phyloP scores from a whole-genome alignment of 306 rosid genomes.

The Gastrolobium bilobum region DNA sequence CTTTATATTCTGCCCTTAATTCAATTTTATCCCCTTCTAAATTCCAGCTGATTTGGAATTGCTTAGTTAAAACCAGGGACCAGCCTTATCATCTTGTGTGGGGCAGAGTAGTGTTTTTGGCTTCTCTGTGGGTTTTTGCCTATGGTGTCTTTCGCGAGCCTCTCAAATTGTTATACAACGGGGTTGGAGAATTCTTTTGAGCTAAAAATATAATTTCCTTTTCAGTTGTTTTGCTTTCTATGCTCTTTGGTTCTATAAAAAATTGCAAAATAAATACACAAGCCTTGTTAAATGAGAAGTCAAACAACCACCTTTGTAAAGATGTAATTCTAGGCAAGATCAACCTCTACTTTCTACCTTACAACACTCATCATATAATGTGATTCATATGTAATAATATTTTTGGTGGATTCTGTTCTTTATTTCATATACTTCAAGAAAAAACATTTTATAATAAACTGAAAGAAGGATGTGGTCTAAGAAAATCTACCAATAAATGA shows the following conservation, averaged over 20 bases:
- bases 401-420: background rate
- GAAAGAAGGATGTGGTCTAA: background rate
- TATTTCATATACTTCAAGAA: background rate
- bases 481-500: background rate
- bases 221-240: background rate
- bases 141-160: background rate
- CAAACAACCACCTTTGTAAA: background rate
- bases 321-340: background rate
- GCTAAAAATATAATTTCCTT: background rate
- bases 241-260: background rate
- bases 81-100: background rate
- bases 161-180: constrained; percentile 1
- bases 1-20: constrained; percentile 4
- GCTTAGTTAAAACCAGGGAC: background rate
- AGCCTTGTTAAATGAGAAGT: constrained; percentile 11
- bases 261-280: background rate
- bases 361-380: background rate
- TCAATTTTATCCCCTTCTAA: background rate
- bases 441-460: background rate
- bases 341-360: constrained; percentile 22
- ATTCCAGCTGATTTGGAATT: background rate
- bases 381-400: background rate
- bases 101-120: constrained; percentile 4
- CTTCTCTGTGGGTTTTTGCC: constrained; percentile 4
- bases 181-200: background rate